These are phyloP conservation scores for Fraxinus greggii DNA, from an alignment of 305 asterid genomes.

Conservation along the genomic window DNA sequence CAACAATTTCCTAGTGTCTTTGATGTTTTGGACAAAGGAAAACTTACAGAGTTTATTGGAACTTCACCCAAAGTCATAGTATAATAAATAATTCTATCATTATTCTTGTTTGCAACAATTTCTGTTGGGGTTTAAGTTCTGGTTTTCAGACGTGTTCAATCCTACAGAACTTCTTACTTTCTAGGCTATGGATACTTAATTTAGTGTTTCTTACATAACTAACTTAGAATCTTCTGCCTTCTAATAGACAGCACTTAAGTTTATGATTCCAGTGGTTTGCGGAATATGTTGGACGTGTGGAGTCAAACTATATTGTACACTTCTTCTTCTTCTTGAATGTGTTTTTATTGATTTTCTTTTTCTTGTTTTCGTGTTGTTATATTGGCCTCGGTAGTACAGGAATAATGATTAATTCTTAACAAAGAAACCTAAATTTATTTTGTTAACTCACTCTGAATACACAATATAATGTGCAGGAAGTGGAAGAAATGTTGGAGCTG, in stretches of 20 bases:
- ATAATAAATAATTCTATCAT: neutral
- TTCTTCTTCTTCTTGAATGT: neutral
- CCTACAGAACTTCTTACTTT: slow-evolving; percentile 16
- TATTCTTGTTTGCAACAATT: slow-evolving; percentile 1
- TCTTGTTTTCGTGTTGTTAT: neutral
- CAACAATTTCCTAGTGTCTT: slow-evolving; percentile 48
- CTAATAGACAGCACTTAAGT: slow-evolving; percentile 12
- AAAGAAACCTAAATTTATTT: neutral
- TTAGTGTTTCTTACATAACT: neutral
- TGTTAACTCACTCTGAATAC: slow-evolving; percentile 1
- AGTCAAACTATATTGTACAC: neutral
- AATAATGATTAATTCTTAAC: neutral
- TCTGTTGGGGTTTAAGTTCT: slow-evolving; percentile 17
- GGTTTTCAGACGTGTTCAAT: neutral
- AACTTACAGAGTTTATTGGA: slow-evolving; percentile 86
- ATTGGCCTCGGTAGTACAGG: neutral
- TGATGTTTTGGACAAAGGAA: slow-evolving; percentile 96
- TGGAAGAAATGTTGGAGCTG: slow-evolving; percentile 98
- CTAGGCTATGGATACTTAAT: slow-evolving; percentile 4
- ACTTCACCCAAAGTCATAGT: slow-evolving; percentile 14
- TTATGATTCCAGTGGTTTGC: slow-evolving; percentile 3
- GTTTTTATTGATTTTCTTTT: neutral
- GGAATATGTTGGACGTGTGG: neutral
- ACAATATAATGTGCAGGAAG: slow-evolving; percentile 61
- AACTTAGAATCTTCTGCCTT: slow-evolving; percentile 1